phyloP scores from a whole-genome alignment of 768 basidiomycete genomes.

The Phallus indusiatus region DNA sequence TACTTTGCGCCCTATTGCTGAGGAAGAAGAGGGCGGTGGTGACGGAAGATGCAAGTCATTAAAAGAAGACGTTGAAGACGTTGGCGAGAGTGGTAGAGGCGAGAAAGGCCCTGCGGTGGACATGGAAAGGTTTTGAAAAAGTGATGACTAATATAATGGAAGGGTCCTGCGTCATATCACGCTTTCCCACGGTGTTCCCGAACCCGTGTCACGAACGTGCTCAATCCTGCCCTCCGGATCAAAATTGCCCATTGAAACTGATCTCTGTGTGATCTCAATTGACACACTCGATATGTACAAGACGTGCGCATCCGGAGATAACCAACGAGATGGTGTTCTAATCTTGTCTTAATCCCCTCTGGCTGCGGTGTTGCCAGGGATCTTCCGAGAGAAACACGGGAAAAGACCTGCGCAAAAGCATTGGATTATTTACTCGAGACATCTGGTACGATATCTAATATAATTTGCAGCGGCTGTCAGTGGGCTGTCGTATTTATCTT shows the following conservation, averaged over 20 bases:
- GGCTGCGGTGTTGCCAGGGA: too few species aligned
- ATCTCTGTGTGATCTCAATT: background rate
- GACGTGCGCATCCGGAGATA: too few species aligned
- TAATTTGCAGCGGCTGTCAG: too few species aligned
- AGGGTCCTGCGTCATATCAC: background rate
- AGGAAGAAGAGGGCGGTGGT: slow-evolving; percentile 1
- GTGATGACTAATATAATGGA: background rate
- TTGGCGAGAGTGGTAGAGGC: slow-evolving; percentile 2
- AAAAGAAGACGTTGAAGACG: slow-evolving; percentile 9
- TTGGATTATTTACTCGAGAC: too few species aligned
- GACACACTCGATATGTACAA: background rate
- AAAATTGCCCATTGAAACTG: background rate
- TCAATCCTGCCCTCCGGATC: background rate
- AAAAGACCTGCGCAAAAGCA: too few species aligned
- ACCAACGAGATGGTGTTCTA: too few species aligned
- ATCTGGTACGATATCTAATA: too few species aligned
- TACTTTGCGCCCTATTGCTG: slow-evolving; percentile 69
- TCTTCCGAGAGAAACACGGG: too few species aligned
- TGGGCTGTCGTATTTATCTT: too few species aligned
- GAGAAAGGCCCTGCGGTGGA: background rate
- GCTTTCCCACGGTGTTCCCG: background rate
- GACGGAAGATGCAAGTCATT: slow-evolving; percentile 3
- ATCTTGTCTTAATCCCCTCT: too few species aligned
- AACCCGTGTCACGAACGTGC: background rate
- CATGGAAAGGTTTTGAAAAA: background rate